A percentile compares a stretch with the other conserved stretches of the same genome.
Conservation (phyloP, 495 filamentous ascomycete genomes). For the Aspergillus ostianus region DNA sequence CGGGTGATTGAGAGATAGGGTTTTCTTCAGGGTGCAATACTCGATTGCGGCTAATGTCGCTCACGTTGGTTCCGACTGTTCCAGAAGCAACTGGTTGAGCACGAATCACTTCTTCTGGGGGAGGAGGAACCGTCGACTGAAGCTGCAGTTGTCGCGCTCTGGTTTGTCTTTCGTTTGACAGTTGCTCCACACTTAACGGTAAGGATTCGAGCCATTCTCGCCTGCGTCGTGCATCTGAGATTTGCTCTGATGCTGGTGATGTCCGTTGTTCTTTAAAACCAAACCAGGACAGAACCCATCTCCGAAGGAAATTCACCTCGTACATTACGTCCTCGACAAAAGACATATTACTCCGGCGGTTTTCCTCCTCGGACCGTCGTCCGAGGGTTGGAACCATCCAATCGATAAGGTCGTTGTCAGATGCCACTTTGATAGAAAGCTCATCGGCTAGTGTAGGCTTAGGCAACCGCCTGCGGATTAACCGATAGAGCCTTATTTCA, state of each 20-base stretch:
- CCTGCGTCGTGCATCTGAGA: constrained; percentile 15
- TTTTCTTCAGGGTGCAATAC: constrained; percentile 36
- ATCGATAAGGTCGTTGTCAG: constrained; percentile 48
- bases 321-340: constrained; percentile 39
- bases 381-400: constrained; percentile 47
- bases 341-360: constrained; percentile 38
- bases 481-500: constrained; percentile 43
- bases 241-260: constrained; percentile 15
- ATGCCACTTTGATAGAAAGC: constrained; percentile 45
- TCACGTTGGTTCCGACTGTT: not conserved
- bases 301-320: constrained; percentile 31
- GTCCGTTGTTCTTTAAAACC: constrained; percentile 21
- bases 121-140: constrained; percentile 8
- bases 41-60: constrained; percentile 23
- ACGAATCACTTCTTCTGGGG: constrained; percentile 6
- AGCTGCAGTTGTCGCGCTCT: constrained; percentile 9
- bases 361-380: constrained; percentile 43
- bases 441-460: constrained; percentile 45
- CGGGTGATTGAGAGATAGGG: constrained; percentile 39
- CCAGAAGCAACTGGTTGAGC: not conserved
- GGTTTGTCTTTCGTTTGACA: constrained; percentile 33
- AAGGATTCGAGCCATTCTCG: constrained; percentile 29
- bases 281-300: constrained; percentile 36
- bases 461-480: constrained; percentile 44
- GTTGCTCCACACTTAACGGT: constrained; percentile 28